phyloP scores from a whole-genome alignment of 2,329 filamentous ascomycete species.

The Graphilbum ipis-grandicollis region DNA sequence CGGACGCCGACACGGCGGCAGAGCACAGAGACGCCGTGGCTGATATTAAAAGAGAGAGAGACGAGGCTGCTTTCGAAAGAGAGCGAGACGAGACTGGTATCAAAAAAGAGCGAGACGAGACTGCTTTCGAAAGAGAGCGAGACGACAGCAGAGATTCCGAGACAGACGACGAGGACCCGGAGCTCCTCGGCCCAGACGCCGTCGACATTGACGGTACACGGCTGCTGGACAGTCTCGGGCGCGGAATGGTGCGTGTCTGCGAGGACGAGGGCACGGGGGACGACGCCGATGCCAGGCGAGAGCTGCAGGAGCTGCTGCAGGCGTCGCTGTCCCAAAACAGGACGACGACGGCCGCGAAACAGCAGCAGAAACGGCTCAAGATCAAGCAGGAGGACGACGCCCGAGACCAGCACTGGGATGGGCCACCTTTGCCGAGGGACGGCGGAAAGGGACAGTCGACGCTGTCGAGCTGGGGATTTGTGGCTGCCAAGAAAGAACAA shows the following conservation, averaged over 20 bases:
- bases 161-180: conserved; percentile 32
- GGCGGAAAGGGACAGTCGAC: not conserved
- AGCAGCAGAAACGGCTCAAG: not conserved
- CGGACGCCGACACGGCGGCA: conserved; percentile 16
- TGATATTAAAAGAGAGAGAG: conserved; percentile 11
- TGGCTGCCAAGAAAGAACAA: not conserved
- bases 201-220: conserved; percentile 44
- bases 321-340: conserved; percentile 12
- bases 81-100: too few relatives aligned
- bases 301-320: conserved; percentile 48
- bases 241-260: conserved; percentile 56
- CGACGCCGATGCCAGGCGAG: conserved; percentile 39
- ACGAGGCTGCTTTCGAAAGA: too few relatives aligned
- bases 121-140: too few relatives aligned
- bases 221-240: conserved; percentile 49
- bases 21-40: conserved; percentile 19
- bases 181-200: conserved; percentile 30
- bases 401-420: too few relatives aligned
- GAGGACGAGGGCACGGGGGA: conserved; percentile 47
- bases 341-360: not conserved
- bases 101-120: too few relatives aligned
- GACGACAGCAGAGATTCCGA: conserved; percentile 25
- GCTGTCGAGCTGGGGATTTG: not conserved
- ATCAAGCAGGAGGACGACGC: too few relatives aligned
- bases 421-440: too few relatives aligned